phyloP scores from a whole-genome alignment of 2,329 filamentous ascomycete species.

The Cercospora citrullina region DNA sequence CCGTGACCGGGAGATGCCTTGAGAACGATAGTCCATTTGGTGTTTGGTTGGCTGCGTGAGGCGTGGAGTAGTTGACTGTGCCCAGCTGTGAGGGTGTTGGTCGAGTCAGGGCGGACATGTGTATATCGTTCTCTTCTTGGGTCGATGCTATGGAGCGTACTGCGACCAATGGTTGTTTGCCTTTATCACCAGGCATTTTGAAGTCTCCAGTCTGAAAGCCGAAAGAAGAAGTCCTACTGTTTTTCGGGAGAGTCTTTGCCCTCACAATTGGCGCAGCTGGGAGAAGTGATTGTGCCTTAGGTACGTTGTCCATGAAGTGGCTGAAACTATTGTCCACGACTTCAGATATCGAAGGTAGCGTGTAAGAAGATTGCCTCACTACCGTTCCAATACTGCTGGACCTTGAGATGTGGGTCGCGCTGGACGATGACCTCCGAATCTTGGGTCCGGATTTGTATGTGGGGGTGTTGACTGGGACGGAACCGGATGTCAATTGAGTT shows the following conservation, averaged over 20 bases:
- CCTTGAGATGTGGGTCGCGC: not conserved
- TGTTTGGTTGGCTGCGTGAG: not conserved
- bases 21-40: not conserved
- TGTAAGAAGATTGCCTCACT: not conserved
- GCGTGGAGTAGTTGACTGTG: not conserved
- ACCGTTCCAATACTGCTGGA: not conserved
- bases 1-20: not conserved
- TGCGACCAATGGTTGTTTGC: not conserved
- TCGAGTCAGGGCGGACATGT: not conserved
- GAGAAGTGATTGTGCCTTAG: not conserved
- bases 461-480: not conserved
- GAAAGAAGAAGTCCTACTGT: not conserved
- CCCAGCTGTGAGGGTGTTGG: not conserved
- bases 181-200: not conserved
- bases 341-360: slow-evolving; percentile 3
- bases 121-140: not conserved
- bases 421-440: not conserved
- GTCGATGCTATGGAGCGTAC: not conserved
- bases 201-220: not conserved
- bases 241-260: not conserved
- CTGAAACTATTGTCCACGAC: not conserved
- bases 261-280: not conserved
- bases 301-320: not conserved
- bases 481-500: not conserved
- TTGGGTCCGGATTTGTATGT: not conserved